Base-by-base conservation (phyloP, 306 rosid genomes). In the Hylodesmum podocarpum region DNA sequence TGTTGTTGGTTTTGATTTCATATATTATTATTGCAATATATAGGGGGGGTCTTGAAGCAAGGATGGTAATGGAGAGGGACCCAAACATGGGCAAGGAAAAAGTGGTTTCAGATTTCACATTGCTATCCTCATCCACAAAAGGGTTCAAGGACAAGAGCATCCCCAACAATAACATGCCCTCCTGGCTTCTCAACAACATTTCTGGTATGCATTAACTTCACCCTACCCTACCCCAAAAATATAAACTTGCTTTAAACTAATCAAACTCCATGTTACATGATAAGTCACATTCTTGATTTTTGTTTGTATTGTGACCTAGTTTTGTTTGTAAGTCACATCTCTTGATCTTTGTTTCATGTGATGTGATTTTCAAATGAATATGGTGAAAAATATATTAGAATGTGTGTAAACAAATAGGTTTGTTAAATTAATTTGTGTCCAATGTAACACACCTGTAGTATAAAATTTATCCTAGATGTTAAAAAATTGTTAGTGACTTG, bases 201-300 rank as follows among this genome's bases (percentile, higher is more conserved):
- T 80, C 97, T 40, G 96, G 98, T 94, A 88, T 70, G 80, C 29
- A 75, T 46, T 68, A 2, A 19, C 3, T 44, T 64, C 64, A n/a
- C 43, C 63, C 14, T 31, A 49, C 69, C 19, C 39, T 58, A 51
- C 73, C 50, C 11, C 8, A 6, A 27, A 28, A 15, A 29, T 1
- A n/a, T 16, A 29, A 29, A 28, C 22, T 15, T 28, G 2, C 22
- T 29, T 14, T 28, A 58, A 29, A 11, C 3, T 14, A 58, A 31
- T 5, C 12, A 58, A 58, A 53, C 71, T 61, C 27, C 41, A 8
- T 13, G 0, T 5, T n/a, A 39, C 41, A 39, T 34, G 41, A 22
- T 9, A 33, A 27, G 16, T 40, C 37, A 34, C 25, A 21, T 46
- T 67, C 8, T 37, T 29, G 6, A 43, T 31, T 34, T 64, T 66